Conservation (phyloP, 257 asterid species). For the Solanum rostratum region DNA sequence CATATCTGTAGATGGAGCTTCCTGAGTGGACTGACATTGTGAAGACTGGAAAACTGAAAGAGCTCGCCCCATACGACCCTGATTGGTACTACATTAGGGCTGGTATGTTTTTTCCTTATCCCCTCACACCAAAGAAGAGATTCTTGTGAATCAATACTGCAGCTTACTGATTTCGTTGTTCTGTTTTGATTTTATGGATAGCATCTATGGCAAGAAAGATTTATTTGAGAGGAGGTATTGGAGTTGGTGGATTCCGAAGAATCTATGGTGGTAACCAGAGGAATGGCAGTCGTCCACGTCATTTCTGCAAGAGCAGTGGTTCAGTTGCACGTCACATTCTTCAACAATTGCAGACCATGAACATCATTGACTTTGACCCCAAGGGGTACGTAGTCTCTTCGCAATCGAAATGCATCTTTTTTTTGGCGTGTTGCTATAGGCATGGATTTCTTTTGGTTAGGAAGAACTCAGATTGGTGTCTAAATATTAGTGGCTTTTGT, state of each 20-base stretch:
- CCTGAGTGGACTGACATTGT: slow-evolving; percentile 94
- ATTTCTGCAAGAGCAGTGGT: slow-evolving; percentile 92
- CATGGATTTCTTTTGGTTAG: not conserved
- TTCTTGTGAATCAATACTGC: not conserved
- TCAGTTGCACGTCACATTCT: slow-evolving; percentile 82
- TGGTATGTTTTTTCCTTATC: slow-evolving; percentile 23
- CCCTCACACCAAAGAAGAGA: not conserved
- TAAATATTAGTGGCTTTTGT: not conserved
- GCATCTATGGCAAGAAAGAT: slow-evolving; percentile 97
- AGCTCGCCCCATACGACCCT: slow-evolving; percentile 88
- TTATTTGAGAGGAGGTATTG: slow-evolving; percentile 82
- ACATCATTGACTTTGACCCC: slow-evolving; percentile 58
- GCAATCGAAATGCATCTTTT: not conserved
- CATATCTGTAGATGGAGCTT: slow-evolving; percentile 57
- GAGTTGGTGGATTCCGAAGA: slow-evolving; percentile 78
- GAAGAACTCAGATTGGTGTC: not conserved
- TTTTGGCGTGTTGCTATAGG: not conserved
- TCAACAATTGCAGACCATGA: slow-evolving; percentile 70
- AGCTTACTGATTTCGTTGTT: not conserved
- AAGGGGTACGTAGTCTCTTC: slow-evolving; percentile 52
- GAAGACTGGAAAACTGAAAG: slow-evolving; percentile 78
- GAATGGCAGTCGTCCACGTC: slow-evolving; percentile 84
- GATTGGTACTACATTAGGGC: slow-evolving; percentile 97
- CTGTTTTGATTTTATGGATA: slow-evolving; percentile 9
- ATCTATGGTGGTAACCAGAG: slow-evolving; percentile 98